Evolutionary conservation across 352 stramenopile genomes (phyloP), one percentile per base, ranked within the genome.

Genomic region (Phytophthora ohioensis): DNA sequence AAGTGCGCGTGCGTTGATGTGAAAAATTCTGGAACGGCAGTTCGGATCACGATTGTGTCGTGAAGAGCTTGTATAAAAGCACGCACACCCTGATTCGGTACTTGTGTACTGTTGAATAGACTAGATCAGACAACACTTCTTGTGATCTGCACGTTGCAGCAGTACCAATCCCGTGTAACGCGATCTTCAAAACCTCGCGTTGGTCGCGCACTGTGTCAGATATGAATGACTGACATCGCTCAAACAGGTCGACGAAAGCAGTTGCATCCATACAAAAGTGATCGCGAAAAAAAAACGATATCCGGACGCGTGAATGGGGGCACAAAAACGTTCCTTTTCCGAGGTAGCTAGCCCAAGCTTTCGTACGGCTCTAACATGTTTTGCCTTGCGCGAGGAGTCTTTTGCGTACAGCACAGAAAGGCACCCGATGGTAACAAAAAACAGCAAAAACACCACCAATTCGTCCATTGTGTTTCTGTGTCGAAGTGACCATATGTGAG

Each of bases 41-140:
- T 32, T 21, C 35, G 34, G 3, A 38, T 42, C 8, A n/a, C 34
- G 27, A 43, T 32, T 13, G 13, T 43, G 4, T 54, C 30, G 17
- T 54, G 8, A 5, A 54, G n/a, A 21, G 34, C 56, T 46, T 55
- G 56, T 3, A 51, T 34, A n/a, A 63, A 55, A 3, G 56, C 43
- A 21, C n/a, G 17, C 3, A 55, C 30, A 2, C 56, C 42, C 43
- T 36, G n/a, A 36, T 47, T 35, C 56, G 21, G 13, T 63, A 63
- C 32, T 54, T 63, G 56, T 55, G 56, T 17, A 63, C 56, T 1
- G 30, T 63, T 35, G 56, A 63, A 55, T 55, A 63, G 34, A 36
- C 4, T 17, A 63, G 21, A 38, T 55, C 42, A 35, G 55, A 63
- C 7, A 63, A 2, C 3, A 63, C 56, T 46, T 63, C 31, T 13